Evolutionary conservation across 768 basidiomycete genomes (phyloP).

Genomic region (Favolaschia claudopus): DNA sequence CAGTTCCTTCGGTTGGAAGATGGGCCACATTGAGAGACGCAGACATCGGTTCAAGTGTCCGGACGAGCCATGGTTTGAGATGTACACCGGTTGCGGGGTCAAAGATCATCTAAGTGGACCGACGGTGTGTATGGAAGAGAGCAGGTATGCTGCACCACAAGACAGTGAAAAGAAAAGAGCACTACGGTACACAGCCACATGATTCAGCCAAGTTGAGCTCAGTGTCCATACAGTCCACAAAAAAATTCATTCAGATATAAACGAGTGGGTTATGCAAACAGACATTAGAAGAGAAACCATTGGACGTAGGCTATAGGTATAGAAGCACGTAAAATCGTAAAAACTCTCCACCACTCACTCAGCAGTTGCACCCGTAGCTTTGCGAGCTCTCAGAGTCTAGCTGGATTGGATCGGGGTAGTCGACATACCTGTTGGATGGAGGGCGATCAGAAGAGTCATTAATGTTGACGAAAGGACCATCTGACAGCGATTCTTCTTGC

Average conservation of each 20-base stretch:
- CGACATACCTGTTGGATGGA: conserved; percentile 76
- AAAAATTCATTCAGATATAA: conserved; percentile 18
- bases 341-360: conserved; percentile 25
- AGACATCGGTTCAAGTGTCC: conserved; percentile 91
- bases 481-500: conserved; percentile 93
- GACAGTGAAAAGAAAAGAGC: conserved; percentile 5
- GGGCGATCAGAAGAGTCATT: conserved; percentile 12
- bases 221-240: no score
- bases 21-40: conserved; percentile 30
- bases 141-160: neutral
- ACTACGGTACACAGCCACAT: conserved; percentile 2
- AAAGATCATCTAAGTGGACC: conserved; percentile 62
- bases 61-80: conserved; percentile 89
- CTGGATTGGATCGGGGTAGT: conserved; percentile 98
- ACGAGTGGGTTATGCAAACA: conserved; percentile 14
- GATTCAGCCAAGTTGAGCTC: no score
- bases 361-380: conserved; percentile 93
- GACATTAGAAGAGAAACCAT: conserved; percentile 17
- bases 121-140: conserved; percentile 7
- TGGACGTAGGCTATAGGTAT: conserved; percentile 26
- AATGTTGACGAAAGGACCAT: conserved; percentile 19
- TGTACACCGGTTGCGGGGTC: conserved; percentile 69
- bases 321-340: conserved; percentile 20
- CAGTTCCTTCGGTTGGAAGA: conserved; percentile 31
- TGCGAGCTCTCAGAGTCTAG: conserved; percentile 93